Evolutionary conservation across 352 stramenopile species (phyloP), one percentile per base, ranked within the genome.

Genomic region (Globisporangium recalcitrans): DNA sequence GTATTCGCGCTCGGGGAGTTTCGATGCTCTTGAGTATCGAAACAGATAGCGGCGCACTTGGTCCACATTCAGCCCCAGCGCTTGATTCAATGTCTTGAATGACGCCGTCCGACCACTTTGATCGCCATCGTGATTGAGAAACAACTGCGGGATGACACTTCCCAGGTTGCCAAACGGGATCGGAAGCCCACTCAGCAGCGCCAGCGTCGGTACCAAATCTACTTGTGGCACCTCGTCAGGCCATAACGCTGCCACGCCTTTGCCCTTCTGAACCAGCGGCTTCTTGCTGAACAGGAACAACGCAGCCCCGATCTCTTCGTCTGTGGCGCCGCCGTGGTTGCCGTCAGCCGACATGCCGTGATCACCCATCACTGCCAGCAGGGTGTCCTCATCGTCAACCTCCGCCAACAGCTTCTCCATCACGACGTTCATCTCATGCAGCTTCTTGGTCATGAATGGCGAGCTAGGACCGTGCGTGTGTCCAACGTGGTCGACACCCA

Each of bases 331-430:
- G n/a, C 97, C 97, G 73, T 99, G 97, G 73, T 99, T 99, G 29
- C 97, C 97, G 69, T 98, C 95, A 44, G 96, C 87, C 3, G 97
- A 99, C 97, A 99, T 99, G 52, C 97, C 97, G 74, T 99, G 97
- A 77, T 99, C 97, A 27, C 97, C 97, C 57, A 99, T 88, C 16
- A 99, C 88, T 11, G 98, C 82, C 24, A 98, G 75, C 21, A 98
- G 68, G 13, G 85, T 87, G 54, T 94, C 84, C 31, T 93, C 80
- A 8, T 88, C 82, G 10, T 70, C 70, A 4, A 97, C 73, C 11
- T 75, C 74, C 6, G 82, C 55, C 1, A 98, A 40, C 26, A 98
- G 72, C 3, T 74, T 68, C 11, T 67, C 61, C n/a, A 99, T 74
- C 34, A 97, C 77, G 3, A 65, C 58, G 83, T 99, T 96, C 92